Evolutionary conservation across 2,329 filamentous ascomycete genomes (phyloP).

Genomic region (Fonsecaea nubica): DNA sequence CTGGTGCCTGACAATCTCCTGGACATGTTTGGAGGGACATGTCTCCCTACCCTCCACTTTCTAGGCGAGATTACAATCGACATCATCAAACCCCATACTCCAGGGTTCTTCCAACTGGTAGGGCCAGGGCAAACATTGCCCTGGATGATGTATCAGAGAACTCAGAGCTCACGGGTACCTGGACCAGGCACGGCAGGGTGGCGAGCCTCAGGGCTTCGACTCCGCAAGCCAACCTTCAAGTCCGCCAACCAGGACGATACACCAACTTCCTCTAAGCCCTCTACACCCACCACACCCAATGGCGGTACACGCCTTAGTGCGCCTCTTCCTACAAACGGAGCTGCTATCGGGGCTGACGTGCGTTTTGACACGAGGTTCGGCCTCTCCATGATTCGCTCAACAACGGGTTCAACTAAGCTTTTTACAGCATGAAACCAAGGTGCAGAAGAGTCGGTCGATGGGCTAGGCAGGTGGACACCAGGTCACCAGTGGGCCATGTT

Average conservation of each 20-base stretch:
- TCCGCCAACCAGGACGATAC: not conserved
- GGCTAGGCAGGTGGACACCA: not conserved
- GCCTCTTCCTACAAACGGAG: not conserved
- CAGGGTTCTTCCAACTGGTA: not conserved
- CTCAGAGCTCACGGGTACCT: not conserved
- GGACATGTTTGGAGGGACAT: not conserved
- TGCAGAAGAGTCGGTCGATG: not conserved
- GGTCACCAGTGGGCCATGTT: not conserved
- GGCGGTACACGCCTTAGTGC: not conserved
- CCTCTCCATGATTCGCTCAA: slow-evolving; percentile 12
- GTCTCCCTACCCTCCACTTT: not conserved
- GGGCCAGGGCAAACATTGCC: not conserved
- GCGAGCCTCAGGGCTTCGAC: not conserved
- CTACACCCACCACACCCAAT: slow-evolving; percentile 2
- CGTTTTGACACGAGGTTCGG: slow-evolving; percentile 4
- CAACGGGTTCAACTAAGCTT: slow-evolving; percentile 13
- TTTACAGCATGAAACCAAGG: slow-evolving; percentile 15
- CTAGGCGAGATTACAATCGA: slow-evolving; percentile 1
- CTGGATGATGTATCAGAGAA: slow-evolving; percentile 1
- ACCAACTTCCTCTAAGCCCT: not conserved
- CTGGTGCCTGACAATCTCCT: slow-evolving; percentile 11
- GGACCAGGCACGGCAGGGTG: not conserved
- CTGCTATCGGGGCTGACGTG: slow-evolving; percentile 18
- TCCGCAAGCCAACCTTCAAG: not conserved
- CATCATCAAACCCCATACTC: not conserved